Evolutionary conservation across 352 stramenopile species (phyloP).

Genomic region (Globisporangium okanoganense): DNA sequence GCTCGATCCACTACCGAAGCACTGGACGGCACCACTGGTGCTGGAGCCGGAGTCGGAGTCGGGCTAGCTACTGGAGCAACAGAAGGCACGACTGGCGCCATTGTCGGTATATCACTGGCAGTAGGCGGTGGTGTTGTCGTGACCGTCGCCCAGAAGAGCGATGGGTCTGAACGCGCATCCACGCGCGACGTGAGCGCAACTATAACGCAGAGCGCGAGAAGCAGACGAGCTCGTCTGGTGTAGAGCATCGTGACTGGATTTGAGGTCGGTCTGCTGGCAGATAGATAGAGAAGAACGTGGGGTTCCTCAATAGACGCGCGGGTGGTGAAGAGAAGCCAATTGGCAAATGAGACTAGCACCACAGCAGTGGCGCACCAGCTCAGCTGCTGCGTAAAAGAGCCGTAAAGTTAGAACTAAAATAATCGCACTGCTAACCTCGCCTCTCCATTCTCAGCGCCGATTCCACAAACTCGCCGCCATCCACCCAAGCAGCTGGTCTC

Average conservation of each 20-base stretch:
- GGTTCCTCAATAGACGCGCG: slow-evolving; percentile 4
- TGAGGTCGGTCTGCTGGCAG: not conserved
- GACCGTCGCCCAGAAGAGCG: slow-evolving; percentile 1
- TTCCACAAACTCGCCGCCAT: not conserved
- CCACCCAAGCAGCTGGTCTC: slow-evolving; percentile 3
- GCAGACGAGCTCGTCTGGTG: not conserved
- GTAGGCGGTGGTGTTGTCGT: not conserved
- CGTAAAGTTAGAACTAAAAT: not conserved
- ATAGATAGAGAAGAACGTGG: slow-evolving; percentile 4
- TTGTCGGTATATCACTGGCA: not conserved
- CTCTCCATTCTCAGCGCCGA: not conserved
- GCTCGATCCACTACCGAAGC: not conserved
- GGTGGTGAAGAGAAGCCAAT: not conserved
- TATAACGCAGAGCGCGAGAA: not conserved
- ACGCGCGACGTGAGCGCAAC: not conserved
- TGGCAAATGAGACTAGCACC: not conserved
- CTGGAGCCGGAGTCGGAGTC: not conserved
- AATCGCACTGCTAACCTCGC: not conserved
- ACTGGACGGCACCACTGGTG: not conserved
- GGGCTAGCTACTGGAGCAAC: not conserved
- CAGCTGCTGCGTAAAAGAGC: slow-evolving; percentile 1
- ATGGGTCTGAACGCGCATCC: slow-evolving; percentile 2
- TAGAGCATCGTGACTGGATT: not conserved
- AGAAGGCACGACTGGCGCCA: not conserved
- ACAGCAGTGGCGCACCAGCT: not conserved